A percentile compares a stretch with the other conserved stretches of the same genome.
phyloP scores from a whole-genome alignment of 2,329 filamentous ascomycete genomes.

The Botrytis galanthina region DNA sequence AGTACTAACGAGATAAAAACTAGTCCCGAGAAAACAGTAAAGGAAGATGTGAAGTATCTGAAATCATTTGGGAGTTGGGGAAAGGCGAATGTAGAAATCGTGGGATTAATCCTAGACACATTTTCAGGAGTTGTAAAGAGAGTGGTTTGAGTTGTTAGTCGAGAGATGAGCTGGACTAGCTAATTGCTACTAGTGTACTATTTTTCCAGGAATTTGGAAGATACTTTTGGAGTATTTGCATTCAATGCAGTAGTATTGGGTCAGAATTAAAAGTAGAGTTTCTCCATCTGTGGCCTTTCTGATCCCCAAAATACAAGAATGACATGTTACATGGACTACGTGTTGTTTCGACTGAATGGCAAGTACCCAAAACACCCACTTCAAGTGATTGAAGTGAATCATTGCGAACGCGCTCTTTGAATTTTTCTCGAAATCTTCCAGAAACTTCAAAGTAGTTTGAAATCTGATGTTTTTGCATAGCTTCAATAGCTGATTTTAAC shows the following conservation, averaged over 20 bases:
- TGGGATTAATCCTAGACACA: slow-evolving; percentile 23
- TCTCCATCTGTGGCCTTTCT: too few relatives aligned
- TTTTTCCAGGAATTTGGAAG: not conserved
- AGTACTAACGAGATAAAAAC: not conserved
- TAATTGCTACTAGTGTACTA: not conserved
- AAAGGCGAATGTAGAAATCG: slow-evolving; percentile 20
- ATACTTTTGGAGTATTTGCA: not conserved
- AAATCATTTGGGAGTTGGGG: slow-evolving; percentile 19
- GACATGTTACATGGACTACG: not conserved
- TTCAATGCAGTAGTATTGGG: not conserved
- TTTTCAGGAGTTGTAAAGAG: slow-evolving; percentile 21
- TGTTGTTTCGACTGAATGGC: not conserved
- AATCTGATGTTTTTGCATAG: not conserved
- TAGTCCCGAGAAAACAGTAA: slow-evolving; percentile 23
- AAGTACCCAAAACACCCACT: not conserved
- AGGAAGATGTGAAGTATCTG: slow-evolving; percentile 26
- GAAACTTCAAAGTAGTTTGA: not conserved
- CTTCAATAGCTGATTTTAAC: not conserved
- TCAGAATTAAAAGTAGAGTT: not conserved
- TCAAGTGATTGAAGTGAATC: not conserved
- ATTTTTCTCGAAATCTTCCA: not conserved
- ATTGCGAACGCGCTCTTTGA: not conserved
- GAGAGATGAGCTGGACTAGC: not conserved
- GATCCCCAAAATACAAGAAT: rapidly evolving
- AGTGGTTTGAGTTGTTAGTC: not conserved